Percentiles rank a stretch among this genome's conserved stretches.
Conservation (phyloP, 176 grass and related monocot genomes). For the Cymbopogon citratus region DNA sequence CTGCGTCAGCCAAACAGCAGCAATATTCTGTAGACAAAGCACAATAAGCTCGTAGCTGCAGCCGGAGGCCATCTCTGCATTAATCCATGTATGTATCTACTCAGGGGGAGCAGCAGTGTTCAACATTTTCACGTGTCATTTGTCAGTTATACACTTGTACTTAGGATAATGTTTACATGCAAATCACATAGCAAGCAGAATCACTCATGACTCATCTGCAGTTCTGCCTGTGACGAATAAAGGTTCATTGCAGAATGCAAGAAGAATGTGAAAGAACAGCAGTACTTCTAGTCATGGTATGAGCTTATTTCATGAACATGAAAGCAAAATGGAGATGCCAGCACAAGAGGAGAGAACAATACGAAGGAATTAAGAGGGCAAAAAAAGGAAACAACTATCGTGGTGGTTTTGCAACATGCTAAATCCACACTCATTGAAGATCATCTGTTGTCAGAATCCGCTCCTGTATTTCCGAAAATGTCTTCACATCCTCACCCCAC, state of each 20-base stretch:
- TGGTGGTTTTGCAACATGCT: too few species aligned
- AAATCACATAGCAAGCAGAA: background rate
- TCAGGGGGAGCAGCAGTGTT: background rate
- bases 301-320: background rate
- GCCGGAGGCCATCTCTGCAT: background rate
- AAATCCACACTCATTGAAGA: background rate
- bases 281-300: background rate
- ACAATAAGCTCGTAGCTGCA: background rate
- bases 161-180: background rate
- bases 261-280: background rate
- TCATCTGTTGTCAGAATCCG: slow-evolving; percentile 30
- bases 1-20: background rate
- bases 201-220: background rate
- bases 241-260: background rate
- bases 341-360: background rate
- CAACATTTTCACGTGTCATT: background rate
- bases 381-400: background rate
- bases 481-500: slow-evolving; percentile 76
- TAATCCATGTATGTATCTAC: background rate
- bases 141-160: background rate
- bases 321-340: background rate
- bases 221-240: background rate
- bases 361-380: too few species aligned
- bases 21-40: background rate
- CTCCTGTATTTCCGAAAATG: slow-evolving; percentile 42